Evolutionary conservation across 352 stramenopile genomes (phyloP), one percentile per base, ranked within the genome.

Genomic region (Albugo candida): DNA sequence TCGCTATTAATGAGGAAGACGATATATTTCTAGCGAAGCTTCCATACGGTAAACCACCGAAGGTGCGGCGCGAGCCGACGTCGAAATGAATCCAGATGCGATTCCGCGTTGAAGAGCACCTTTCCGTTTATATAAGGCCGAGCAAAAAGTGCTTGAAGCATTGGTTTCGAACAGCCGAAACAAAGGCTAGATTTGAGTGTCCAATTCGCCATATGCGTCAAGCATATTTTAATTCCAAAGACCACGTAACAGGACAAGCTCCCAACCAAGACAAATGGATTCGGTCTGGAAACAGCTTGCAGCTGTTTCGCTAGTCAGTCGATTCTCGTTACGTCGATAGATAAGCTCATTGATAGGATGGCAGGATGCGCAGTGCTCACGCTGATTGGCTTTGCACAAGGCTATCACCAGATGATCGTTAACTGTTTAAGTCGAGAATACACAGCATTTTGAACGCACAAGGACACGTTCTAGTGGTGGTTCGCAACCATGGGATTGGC

Each of bases 221-320:
- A 60, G 56, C 18, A 47, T 64, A 16, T 60, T 60, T 47, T 48
- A 31, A 13, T 24, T 58, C 1, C 36, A 60, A 60, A 41, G 52
- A 63, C 21, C 48, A 38, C 11, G 34, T 4, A n/a, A 54, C 48
- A 17, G 47, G 52, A 13, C 42, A 44, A 13, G 6, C 46, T 5
- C 49, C 41, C 12, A 51, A 34, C 21, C 40, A 45, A 2, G 12
- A 1, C 6, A 45, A 54, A 47, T 61, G 55, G 50, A 13, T 60
- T 3, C 38, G 45, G 2, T 24, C 18, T 2, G 54, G 27, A 2
- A 40, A 60, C 34, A 13, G 18, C 31, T 4, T 39, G 11, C 2
- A 8, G 13, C 37, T 35, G 12, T 50, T 57, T 5, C 50, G 54
- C 11, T 60, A 35, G 42, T 34, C 55, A 5, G 36, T 53, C 2